Evolutionary conservation across 768 basidiomycete species (phyloP).

Genomic region (Pleurotus giganteus): DNA sequence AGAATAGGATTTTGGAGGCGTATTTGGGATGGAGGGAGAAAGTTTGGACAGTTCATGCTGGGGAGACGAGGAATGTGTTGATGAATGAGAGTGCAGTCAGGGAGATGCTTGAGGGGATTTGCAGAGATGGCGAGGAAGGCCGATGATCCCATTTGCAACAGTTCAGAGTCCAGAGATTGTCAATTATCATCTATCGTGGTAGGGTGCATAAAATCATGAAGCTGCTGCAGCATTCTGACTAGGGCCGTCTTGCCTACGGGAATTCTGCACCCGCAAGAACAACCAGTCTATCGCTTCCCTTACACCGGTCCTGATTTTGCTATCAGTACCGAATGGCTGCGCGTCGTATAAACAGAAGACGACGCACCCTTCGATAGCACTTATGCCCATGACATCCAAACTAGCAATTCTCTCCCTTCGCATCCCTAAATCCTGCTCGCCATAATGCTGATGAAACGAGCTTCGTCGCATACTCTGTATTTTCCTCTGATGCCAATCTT

Average conservation of each 20-base stretch:
- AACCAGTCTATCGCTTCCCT: slow-evolving; percentile 92
- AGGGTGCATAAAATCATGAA: neutral
- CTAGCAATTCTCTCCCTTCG: slow-evolving; percentile 65
- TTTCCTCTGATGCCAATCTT: slow-evolving; percentile 80
- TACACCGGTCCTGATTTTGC: slow-evolving; percentile 69
- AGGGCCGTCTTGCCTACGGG: slow-evolving; percentile 5
- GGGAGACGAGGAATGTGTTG: slow-evolving; percentile 28
- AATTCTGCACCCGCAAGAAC: slow-evolving; percentile 88
- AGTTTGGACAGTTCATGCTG: slow-evolving; percentile 47
- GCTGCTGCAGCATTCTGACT: neutral
- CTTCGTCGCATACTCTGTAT: slow-evolving; percentile 63
- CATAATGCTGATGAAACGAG: slow-evolving; percentile 33
- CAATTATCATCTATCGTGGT: too few relatives aligned
- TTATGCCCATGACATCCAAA: slow-evolving; percentile 86
- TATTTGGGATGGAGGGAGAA: slow-evolving; percentile 74
- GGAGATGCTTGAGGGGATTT: slow-evolving; percentile 35
- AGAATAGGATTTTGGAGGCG: slow-evolving; percentile 70
- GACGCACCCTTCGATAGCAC: slow-evolving; percentile 84
- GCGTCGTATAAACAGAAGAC: neutral
- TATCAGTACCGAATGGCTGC: neutral
- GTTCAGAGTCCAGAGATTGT: too few relatives aligned
- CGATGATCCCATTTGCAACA: slow-evolving; percentile 1
- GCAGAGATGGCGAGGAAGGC: slow-evolving; percentile 21
- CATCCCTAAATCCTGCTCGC: slow-evolving; percentile 40
- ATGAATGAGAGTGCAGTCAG: slow-evolving; percentile 36